Base-by-base conservation (phyloP, 1,284 basidiomycete genomes). In the Apiotrichum montevideense region DNA sequence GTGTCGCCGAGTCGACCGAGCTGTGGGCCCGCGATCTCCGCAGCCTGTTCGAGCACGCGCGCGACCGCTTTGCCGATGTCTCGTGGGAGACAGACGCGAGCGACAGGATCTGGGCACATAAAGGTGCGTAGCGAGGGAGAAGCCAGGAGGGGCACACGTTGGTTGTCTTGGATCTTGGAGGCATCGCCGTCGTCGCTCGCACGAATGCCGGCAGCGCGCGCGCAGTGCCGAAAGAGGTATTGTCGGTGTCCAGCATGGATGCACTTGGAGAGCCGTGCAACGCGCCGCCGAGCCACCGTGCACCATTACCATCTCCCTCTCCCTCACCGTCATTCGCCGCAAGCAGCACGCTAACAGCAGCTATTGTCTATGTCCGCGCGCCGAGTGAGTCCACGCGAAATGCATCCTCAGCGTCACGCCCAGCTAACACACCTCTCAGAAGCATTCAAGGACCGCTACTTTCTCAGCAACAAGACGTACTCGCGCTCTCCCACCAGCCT, bases 331-430 rank as follows among this genome's bases (percentile, higher is more conserved):
- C 29, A 29, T 3, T 29, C 3, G 29, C 29, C 29, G 29, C 29
- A 29, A 2, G 29, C 29, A 29, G 29, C 29, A 29, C 29, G 29
- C 29, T 29, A 29, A 29, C 29, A 29, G 29, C 65, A 93, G 93
- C 91, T 41, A 86, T 98, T 66, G 86, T 98, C 1, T 97, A 97
- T 64, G 91, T 92, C 46, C 85, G 94, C 60, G 93, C 94, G 29
- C 89, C 90, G 4, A 77, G 74, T 63, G 42, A 33, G 56, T 51
- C 34, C 2, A 15, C 9, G 4, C 5, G n/a, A 4, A 9, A 2
- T 4, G 6, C 10, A 33, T 3, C 2, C 7, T n/a, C 13, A 15
- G 46, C 46, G 14, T 7, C 13, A 21, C 6, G 33, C 3, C 15
- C 29, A 11, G 32, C 29, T n/a, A n/a, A 15, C 35, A 29, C 9